Evolutionary conservation across 306 rosid genomes (phyloP).

Genomic region (Luffa aegyptiaca): DNA sequence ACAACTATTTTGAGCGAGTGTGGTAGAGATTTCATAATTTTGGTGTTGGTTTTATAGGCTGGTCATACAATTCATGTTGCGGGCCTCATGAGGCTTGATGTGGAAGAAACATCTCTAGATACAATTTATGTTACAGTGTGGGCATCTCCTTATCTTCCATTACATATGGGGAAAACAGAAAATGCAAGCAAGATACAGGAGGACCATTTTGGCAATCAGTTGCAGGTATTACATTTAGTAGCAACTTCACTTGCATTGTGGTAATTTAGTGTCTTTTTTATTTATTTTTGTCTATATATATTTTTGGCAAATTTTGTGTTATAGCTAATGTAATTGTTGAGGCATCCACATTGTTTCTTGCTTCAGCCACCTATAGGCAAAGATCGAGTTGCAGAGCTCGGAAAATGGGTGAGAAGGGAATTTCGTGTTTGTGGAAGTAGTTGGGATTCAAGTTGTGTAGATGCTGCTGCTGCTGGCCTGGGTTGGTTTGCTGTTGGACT

Average conservation of each 20-base stretch:
- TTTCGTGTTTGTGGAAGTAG: constrained; percentile 49
- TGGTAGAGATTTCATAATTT: neutral
- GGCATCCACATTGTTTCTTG: constrained; percentile 12
- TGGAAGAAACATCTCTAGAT: constrained; percentile 56
- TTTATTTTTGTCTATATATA: neutral
- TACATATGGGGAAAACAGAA: constrained; percentile 89
- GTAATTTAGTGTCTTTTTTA: neutral
- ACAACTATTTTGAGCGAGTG: neutral
- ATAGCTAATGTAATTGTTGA: neutral
- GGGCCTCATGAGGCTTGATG: constrained; percentile 85
- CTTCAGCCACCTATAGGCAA: constrained; percentile 82
- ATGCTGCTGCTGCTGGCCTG: constrained; percentile 73
- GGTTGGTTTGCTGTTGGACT: constrained; percentile 95
- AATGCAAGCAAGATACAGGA: constrained; percentile 50
- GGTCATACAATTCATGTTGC: constrained; percentile 84
- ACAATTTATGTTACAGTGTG: constrained; percentile 72
- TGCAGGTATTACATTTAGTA: constrained; percentile 47
- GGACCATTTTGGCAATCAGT: constrained; percentile 75
- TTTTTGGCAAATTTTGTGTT: neutral
- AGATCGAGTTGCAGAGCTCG: constrained; percentile 62
- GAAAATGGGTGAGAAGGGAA: constrained; percentile 67
- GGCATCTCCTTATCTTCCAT: constrained; percentile 85
- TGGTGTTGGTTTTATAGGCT: constrained; percentile 31
- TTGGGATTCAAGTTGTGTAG: constrained; percentile 91
- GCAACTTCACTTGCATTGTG: neutral